Conservation (phyloP, 140 eudicot species). For the Senecio squalidus region DNA sequence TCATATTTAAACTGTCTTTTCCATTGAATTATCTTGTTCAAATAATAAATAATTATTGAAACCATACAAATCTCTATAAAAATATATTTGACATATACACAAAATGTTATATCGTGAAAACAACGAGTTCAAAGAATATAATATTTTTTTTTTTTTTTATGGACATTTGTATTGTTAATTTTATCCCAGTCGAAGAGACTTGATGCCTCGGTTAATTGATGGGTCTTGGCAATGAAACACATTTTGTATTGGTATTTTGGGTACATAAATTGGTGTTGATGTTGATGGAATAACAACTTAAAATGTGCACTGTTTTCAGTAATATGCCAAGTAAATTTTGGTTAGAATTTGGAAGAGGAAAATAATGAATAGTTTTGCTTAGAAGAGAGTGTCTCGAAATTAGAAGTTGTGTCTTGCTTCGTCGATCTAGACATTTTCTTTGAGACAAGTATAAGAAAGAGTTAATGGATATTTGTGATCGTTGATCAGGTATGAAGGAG, state of each 20-base stretch:
- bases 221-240: conserved; percentile 6
- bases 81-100: not conserved
- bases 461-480: no score
- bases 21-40: no score
- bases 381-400: no score
- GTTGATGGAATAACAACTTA: not conserved
- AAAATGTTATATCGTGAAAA: not conserved
- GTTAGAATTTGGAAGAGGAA: not conserved
- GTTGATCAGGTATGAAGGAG: no score
- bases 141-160: no score
- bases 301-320: not conserved
- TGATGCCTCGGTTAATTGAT: conserved; percentile 11
- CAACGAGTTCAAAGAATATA: not conserved
- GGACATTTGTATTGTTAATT: not conserved
- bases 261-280: conserved; percentile 7
- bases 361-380: not conserved
- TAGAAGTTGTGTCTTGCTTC: no score
- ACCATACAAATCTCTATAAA: not conserved
- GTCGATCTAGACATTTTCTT: no score
- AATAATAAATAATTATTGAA: no score
- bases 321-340: not conserved
- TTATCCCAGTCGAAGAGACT: not conserved
- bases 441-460: no score
- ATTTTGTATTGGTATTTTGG: conserved; percentile 7
- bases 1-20: no score